Evolutionary conservation across 139 green algal species (phyloP).

Genomic region (Picochlorum sp.): DNA sequence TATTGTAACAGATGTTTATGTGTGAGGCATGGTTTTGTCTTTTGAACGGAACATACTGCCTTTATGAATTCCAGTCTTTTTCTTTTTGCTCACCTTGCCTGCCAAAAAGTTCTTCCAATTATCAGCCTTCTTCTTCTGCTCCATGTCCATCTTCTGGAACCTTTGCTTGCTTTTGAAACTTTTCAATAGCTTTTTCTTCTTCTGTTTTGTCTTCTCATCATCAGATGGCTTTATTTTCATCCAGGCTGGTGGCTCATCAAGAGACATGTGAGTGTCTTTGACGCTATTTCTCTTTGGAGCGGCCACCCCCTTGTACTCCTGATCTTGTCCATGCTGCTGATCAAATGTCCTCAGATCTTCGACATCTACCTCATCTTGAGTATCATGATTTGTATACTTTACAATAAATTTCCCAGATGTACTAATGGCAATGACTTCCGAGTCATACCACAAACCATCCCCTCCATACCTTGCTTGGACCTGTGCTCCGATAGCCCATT

Average conservation of each 20-base stretch:
- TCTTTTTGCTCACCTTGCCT: conserved; percentile 26
- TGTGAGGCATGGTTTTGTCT: conserved; percentile 37
- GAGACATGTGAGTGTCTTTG: conserved; percentile 36
- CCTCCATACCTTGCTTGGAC: conserved; percentile 52
- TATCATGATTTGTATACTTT: conserved; percentile 59
- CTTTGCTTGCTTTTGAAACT: conserved; percentile 73
- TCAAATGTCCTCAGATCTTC: conserved; percentile 27
- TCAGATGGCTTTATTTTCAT: conserved; percentile 67
- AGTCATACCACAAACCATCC: conserved; percentile 38
- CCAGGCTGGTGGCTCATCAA: conserved; percentile 50
- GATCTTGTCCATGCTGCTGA: conserved; percentile 8
- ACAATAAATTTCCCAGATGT: conserved; percentile 56
- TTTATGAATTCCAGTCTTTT: conserved; percentile 29
- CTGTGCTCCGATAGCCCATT: conserved; percentile 65
- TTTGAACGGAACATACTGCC: conserved; percentile 31
- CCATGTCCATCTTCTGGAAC: conserved; percentile 67
- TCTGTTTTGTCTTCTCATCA: conserved; percentile 63
- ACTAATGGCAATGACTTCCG: conserved; percentile 30
- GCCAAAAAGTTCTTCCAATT: conserved; percentile 25
- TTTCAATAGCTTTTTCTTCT: conserved; percentile 81
- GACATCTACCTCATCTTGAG: conserved; percentile 54
- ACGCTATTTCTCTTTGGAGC: conserved; percentile 68
- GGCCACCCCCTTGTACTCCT: conserved; percentile 52
- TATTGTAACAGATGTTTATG: conserved; percentile 1
- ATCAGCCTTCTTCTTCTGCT: conserved; percentile 31